These are phyloP conservation scores for Ramicandelaber brevisporus DNA, from an alignment of 192 early-diverging fungal species.

Conservation along the genomic window DNA sequence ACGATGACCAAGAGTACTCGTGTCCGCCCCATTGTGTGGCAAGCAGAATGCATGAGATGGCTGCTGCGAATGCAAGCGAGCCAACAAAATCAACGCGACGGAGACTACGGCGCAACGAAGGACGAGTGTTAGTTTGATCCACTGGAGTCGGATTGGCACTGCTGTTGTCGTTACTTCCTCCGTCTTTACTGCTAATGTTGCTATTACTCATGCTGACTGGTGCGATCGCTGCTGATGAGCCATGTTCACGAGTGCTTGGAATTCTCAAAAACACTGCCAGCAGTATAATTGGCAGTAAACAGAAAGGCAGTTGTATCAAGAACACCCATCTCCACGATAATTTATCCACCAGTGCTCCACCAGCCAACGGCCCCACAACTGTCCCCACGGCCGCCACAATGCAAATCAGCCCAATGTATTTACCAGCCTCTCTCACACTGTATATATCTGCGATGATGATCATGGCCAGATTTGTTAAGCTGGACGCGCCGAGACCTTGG, in stretches of 20 bases:
- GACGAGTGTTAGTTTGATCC: slow-evolving; percentile 8
- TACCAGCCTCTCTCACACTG: no score
- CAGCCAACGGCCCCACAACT: slow-evolving; percentile 26
- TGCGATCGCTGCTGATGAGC: no score
- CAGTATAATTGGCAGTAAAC: slow-evolving; percentile 12
- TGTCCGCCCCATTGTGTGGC: slow-evolving; percentile 57
- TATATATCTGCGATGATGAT: no score
- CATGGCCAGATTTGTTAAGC: no score
- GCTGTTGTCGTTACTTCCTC: no score
- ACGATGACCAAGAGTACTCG: slow-evolving; percentile 28
- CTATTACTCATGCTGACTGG: no score
- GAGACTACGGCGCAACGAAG: slow-evolving; percentile 19
- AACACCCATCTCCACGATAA: slow-evolving; percentile 23
- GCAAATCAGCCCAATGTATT: no score
- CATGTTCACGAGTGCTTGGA: no score
- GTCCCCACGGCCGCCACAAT: slow-evolving; percentile 27
- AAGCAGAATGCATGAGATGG: slow-evolving; percentile 33
- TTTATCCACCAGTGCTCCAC: slow-evolving; percentile 27
- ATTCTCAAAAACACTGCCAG: slow-evolving; percentile 13
- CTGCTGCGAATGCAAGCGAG: slow-evolving; percentile 18
- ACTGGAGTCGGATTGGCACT: no score
- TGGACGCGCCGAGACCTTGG: no score
- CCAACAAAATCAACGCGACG: slow-evolving; percentile 42
- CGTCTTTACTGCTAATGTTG: no score
- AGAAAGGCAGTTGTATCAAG: slow-evolving; percentile 25